Conservation (phyloP, 129 eudicot genomes). For the Artemisia argyi region DNA sequence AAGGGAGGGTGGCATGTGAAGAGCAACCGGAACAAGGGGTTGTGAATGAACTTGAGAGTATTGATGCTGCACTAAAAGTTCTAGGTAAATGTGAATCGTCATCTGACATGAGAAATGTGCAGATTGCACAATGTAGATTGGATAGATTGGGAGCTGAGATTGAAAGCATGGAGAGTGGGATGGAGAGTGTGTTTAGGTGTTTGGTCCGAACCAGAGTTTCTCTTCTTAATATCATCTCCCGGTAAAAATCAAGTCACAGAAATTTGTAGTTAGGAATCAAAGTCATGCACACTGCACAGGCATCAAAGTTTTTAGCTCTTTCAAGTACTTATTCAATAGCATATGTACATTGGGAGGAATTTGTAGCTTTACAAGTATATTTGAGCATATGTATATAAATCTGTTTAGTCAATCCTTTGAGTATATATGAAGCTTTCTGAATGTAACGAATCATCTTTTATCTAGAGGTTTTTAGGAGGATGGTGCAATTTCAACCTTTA, state of each 20-base stretch:
- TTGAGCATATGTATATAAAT: too few species aligned
- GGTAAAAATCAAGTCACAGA: neutral
- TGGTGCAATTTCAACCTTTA: too few species aligned
- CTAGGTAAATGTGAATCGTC: slow-evolving; percentile 10
- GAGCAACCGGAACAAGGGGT: slow-evolving; percentile 23
- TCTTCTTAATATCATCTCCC: slow-evolving; percentile 37
- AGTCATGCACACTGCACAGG: slow-evolving; percentile 18
- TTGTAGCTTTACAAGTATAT: slow-evolving; percentile 6
- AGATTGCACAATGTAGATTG: slow-evolving; percentile 25
- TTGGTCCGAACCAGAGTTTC: slow-evolving; percentile 33
- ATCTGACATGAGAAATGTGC: slow-evolving; percentile 12
- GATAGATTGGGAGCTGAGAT: slow-evolving; percentile 19
- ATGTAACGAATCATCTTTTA: too few species aligned
- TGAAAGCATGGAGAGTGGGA: slow-evolving; percentile 28
- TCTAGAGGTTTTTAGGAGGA: too few species aligned
- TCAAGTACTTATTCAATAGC: neutral
- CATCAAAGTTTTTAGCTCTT: slow-evolving; percentile 6
- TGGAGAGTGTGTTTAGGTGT: slow-evolving; percentile 30
- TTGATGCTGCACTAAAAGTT: slow-evolving; percentile 16
- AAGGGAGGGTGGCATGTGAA: slow-evolving; percentile 28
- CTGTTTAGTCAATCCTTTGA: too few species aligned
- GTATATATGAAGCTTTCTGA: too few species aligned
- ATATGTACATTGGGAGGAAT: slow-evolving; percentile 16
- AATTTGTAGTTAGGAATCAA: neutral
- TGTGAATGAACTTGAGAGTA: slow-evolving; percentile 19